Conservation (phyloP, 108 stramenopile genomes). For the Nannochloropsis gaditana region DNA sequence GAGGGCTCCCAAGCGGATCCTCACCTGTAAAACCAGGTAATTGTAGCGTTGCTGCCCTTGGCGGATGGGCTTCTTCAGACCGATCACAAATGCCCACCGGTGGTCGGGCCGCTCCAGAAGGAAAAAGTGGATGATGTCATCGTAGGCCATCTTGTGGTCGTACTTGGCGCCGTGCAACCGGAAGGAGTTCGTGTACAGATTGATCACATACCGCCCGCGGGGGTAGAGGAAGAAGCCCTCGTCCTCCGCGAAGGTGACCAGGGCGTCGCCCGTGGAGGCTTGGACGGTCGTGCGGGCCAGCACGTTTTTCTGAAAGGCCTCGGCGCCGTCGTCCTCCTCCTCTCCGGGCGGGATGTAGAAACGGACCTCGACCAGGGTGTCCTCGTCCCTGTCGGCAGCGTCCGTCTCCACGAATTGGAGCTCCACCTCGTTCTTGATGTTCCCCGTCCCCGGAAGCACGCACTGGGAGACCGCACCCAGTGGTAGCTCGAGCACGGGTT, state of each 20-base stretch:
- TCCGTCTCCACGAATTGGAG: conserved; percentile 58
- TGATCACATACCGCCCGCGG: conserved; percentile 87
- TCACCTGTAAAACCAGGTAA: conserved; percentile 87
- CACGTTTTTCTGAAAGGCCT: conserved; percentile 23
- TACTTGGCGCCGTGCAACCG: conserved; percentile 78
- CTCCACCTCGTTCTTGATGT: conserved; percentile 55
- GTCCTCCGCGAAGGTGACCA: conserved; percentile 76
- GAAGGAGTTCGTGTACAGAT: conserved; percentile 84
- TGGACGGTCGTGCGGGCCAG: not conserved
- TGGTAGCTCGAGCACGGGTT: conserved; percentile 39
- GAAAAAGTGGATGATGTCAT: conserved; percentile 70
- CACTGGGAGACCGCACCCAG: conserved; percentile 53
- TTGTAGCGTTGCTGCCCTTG: conserved; percentile 97
- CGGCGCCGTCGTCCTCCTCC: conserved; percentile 59
- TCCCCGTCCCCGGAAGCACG: conserved; percentile 56
- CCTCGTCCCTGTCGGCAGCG: conserved; percentile 39
- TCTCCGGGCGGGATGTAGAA: conserved; percentile 84
- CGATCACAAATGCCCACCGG: conserved; percentile 77
- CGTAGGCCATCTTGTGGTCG: conserved; percentile 77
- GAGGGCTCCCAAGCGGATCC: conserved; percentile 28
- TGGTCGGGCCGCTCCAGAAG: conserved; percentile 89
- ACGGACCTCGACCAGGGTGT: conserved; percentile 67
- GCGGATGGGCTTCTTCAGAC: conserved; percentile 89
- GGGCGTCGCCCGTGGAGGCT: conserved; percentile 59
- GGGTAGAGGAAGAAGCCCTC: conserved; percentile 94